Percentiles rank a stretch among this genome's conserved stretches.
These are phyloP conservation scores for Fusarium tanahbumbuense DNA, from an alignment of 2,329 filamentous ascomycete species.

Conservation along the genomic window DNA sequence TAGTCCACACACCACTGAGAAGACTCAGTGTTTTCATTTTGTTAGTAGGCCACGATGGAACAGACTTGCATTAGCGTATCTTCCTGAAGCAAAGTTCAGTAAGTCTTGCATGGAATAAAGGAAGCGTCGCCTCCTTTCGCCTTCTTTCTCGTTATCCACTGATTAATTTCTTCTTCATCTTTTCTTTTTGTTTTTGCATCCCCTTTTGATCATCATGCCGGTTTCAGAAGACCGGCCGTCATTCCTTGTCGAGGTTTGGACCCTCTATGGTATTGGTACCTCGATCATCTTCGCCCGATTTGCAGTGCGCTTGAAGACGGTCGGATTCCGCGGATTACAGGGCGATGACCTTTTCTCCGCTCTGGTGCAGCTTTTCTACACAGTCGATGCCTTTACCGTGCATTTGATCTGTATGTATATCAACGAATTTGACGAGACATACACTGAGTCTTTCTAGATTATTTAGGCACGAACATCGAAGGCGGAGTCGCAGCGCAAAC, in stretches of 20 bases:
- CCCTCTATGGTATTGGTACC: constrained; percentile 49
- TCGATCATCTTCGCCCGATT: constrained; percentile 50
- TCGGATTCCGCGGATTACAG: constrained; percentile 52
- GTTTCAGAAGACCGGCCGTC: not conserved
- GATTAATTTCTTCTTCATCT: not conserved
- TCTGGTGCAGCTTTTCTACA: constrained; percentile 50
- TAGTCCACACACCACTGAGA: not conserved
- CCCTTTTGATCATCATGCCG: not conserved
- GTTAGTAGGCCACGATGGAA: not conserved
- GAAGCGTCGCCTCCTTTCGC: not conserved
- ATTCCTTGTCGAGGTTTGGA: constrained; percentile 49
- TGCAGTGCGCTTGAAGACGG: constrained; percentile 51
- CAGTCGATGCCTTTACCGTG: constrained; percentile 52
- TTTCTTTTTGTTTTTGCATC: not conserved
- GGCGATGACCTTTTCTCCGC: constrained; percentile 55
- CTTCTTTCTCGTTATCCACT: not conserved
- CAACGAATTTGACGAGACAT: rapidly evolving
- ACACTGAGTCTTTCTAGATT: constrained; percentile 18
- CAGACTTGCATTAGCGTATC: not conserved
- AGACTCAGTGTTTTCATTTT: not conserved
- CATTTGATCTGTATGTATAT: constrained; percentile 47
- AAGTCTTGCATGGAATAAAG: not conserved
- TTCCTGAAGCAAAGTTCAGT: not conserved
- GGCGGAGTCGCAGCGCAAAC: constrained; percentile 1
- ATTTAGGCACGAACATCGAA: constrained; percentile 40